A percentile compares a stretch with the other conserved stretches of the same genome.
phyloP scores from a whole-genome alignment of 2,329 filamentous ascomycete genomes.

The Cyphellophora attinorum region DNA sequence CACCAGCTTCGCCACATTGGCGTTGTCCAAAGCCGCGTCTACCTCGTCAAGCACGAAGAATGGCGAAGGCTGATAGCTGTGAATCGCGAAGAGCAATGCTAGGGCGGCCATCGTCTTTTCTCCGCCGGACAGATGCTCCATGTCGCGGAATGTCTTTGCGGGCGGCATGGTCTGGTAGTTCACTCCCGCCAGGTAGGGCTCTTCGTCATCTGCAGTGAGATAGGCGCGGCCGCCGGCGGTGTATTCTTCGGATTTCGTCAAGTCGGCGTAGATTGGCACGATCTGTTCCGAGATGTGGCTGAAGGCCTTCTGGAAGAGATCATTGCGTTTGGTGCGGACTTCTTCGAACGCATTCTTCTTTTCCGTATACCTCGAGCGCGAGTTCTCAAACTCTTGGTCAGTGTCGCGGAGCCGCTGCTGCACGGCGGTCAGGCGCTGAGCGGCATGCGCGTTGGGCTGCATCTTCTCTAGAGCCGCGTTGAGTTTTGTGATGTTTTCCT shows the following conservation, averaged over 20 bases:
- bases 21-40: slow-evolving; percentile 94
- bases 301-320: slow-evolving; percentile 93
- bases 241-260: slow-evolving; percentile 83
- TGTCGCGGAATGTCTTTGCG: slow-evolving; percentile 94
- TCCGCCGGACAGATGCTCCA: slow-evolving; percentile 94
- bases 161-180: slow-evolving; percentile 99
- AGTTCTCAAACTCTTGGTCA: slow-evolving; percentile 81
- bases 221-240: slow-evolving; percentile 83
- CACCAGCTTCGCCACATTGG: slow-evolving; percentile 91
- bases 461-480: slow-evolving; percentile 80
- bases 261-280: slow-evolving; percentile 83
- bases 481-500: slow-evolving; percentile 66
- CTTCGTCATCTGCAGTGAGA: slow-evolving; percentile 90
- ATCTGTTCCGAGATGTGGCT: slow-evolving; percentile 93
- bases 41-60: slow-evolving; percentile 99
- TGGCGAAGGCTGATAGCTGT: slow-evolving; percentile 87
- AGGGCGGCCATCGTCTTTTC: slow-evolving; percentile 98
- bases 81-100: slow-evolving; percentile 91
- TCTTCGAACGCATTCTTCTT: slow-evolving; percentile 77
- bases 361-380: slow-evolving; percentile 61
- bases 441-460: slow-evolving; percentile 92
- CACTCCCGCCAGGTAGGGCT: slow-evolving; percentile 89
- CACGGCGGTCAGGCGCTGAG: slow-evolving; percentile 79
- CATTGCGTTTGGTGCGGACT: slow-evolving; percentile 71
- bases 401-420: slow-evolving; percentile 73